Evolutionary conservation across 352 stramenopile genomes (phyloP), one percentile per base, ranked within the genome.

Genomic region (Pythium grandisporangium): DNA sequence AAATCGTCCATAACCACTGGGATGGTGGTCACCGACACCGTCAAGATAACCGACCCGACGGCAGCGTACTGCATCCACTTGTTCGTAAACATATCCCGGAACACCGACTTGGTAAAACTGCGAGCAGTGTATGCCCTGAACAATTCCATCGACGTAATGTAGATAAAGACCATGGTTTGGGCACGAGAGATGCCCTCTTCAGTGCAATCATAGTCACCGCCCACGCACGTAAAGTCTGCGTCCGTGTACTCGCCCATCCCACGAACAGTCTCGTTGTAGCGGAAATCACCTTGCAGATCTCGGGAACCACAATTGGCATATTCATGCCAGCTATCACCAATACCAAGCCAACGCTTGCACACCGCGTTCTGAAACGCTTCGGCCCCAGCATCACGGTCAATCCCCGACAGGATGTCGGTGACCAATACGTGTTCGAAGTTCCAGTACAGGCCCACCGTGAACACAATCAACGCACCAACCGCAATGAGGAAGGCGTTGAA

Each of bases 51-150:
- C 6, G 68, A 83, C 13, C 70, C 73, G 12, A 84, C 45, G 24
- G 73, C 70, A 19, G 73, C 73, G 53, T 70, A 74, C 41, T 83
- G 69, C 70, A 86, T 84, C 66, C 66, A 86, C 66, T 86, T 86
- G 61, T 86, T 86, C 40, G 66, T 55, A 50, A 84, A 80, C 36
- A 81, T 66, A 42, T 83, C 58, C 27, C 74, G 58, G 48, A 80
- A 86, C 7, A 86, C 60, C 21, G 70, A 79, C 45, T 86, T 82
- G 1, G 68, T 84, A 41, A 86, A 86, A 55, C 70, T 86, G n/a
- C 73, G 68, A 19, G 70, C 73, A 6, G 73, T 86, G 56, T 84
- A 86, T 19, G 73, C 70, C 32, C 73, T 70, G 29, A 86, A 42
- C 46, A 86, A 66, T 36, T 86, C 73, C 70, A 84, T 84, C 11